These are phyloP conservation scores for Gleditsia sinensis DNA, from an alignment of 306 rosid genomes.

Conservation along the genomic window DNA sequence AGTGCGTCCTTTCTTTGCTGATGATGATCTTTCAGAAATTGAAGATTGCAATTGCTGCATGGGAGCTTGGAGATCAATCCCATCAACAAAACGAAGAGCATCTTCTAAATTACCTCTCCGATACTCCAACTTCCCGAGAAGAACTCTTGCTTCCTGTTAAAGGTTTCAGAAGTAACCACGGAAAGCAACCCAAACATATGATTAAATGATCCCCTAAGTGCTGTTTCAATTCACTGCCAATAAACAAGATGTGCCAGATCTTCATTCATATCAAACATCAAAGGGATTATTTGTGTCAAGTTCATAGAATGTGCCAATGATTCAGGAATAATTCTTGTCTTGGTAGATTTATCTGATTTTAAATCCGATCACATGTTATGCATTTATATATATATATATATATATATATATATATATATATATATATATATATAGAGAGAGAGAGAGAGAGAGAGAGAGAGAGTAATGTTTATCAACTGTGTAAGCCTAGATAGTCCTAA, in stretches of 20 bases:
- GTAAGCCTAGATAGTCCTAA: no score
- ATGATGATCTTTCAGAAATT: slow-evolving; percentile 57
- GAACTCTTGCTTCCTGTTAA: slow-evolving; percentile 96
- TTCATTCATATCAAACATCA: not conserved
- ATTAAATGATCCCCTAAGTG: not conserved
- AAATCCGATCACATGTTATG: not conserved
- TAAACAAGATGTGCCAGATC: not conserved
- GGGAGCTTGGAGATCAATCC: slow-evolving; percentile 93
- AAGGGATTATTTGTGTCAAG: not conserved
- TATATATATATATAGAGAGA: no score
- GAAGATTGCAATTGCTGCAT: slow-evolving; percentile 83
- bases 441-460: no score
- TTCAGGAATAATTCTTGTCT: not conserved
- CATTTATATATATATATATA: not conserved
- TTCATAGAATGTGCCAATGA: not conserved
- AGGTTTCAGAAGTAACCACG: slow-evolving; percentile 24
- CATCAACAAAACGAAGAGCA: slow-evolving; percentile 92
- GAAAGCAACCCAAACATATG: slow-evolving; percentile 3
- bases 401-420: not conserved
- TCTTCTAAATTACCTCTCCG: slow-evolving; percentile 97
- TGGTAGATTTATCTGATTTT: not conserved
- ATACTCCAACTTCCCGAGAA: slow-evolving; percentile 96
- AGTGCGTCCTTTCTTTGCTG: slow-evolving; percentile 63
- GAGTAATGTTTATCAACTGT: not conserved
- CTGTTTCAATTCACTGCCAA: slow-evolving; percentile 4